These are phyloP conservation scores for Rosa hybrid DNA, from an alignment of 331 rosid genomes.

Conservation along the genomic window DNA sequence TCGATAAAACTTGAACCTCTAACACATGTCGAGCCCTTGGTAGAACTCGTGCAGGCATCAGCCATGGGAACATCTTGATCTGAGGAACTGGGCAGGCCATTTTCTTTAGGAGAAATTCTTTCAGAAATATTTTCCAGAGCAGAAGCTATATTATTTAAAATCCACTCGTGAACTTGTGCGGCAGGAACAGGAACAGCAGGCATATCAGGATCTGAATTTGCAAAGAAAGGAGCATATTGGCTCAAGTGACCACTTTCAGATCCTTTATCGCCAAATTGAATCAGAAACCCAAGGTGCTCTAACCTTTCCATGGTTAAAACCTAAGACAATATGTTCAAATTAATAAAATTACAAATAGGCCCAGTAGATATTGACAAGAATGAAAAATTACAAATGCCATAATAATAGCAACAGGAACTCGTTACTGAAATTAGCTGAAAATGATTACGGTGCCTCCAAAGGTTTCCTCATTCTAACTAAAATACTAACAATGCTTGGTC, in stretches of 20 bases:
- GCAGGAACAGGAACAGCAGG: slow-evolving; percentile 96
- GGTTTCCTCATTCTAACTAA: neutral
- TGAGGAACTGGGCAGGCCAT: slow-evolving; percentile 68
- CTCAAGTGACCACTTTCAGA: slow-evolving; percentile 68
- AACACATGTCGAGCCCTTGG: slow-evolving; percentile 52
- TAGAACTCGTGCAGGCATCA: slow-evolving; percentile 71
- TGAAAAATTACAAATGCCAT: neutral
- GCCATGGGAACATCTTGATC: slow-evolving; percentile 97
- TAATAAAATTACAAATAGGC: slow-evolving; percentile 26
- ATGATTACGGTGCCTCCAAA: neutral
- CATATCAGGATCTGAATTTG: slow-evolving; percentile 99
- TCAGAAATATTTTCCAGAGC: slow-evolving; percentile 85
- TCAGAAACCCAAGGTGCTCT: slow-evolving; percentile 90
- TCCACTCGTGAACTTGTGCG: slow-evolving; percentile 89
- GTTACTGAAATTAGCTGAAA: neutral
- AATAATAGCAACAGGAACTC: neutral
- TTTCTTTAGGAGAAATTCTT: slow-evolving; percentile 78
- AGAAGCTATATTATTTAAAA: slow-evolving; percentile 72
- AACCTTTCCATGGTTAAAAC: slow-evolving; percentile 90
- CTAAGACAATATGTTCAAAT: slow-evolving; percentile 43
- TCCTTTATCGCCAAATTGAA: slow-evolving; percentile 90
- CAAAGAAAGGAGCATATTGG: slow-evolving; percentile 92
- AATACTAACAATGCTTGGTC: neutral
- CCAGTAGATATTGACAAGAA: slow-evolving; percentile 7
- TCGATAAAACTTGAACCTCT: slow-evolving; percentile 88